These are phyloP conservation scores for Xylaria polymorpha DNA, from an alignment of 2,329 filamentous ascomycete genomes.

Conservation along the genomic window DNA sequence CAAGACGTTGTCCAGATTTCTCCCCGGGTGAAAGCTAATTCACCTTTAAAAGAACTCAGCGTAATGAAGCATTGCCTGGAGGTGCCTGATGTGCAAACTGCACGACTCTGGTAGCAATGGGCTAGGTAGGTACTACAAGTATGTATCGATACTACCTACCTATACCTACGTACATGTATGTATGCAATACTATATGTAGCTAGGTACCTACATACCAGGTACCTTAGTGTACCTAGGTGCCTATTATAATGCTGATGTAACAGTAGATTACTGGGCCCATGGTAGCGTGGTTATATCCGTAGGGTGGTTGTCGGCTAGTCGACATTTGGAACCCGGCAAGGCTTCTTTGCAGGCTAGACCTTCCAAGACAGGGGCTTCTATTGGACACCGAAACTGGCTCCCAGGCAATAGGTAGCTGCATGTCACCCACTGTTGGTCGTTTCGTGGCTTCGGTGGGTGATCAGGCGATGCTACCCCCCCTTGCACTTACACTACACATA, in stretches of 20 bases:
- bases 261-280: too few relatives aligned
- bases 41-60: neutral
- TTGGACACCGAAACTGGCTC: conserved; percentile 21
- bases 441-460: conserved; percentile 20
- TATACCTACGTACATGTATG: too few relatives aligned
- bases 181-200: too few relatives aligned
- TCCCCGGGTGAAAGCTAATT: neutral
- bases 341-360: conserved; percentile 18
- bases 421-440: conserved; percentile 23
- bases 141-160: too few relatives aligned
- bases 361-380: conserved; percentile 26
- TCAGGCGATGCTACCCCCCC: conserved; percentile 29
- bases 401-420: conserved; percentile 12
- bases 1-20: neutral
- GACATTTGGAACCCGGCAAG: conserved; percentile 7
- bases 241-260: too few relatives aligned
- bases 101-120: too few relatives aligned
- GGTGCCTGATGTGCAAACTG: too few relatives aligned
- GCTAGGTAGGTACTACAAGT: too few relatives aligned
- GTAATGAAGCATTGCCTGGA: too few relatives aligned
- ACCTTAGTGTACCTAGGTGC: too few relatives aligned
- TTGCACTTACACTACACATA: conserved; percentile 6
- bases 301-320: conserved; percentile 10
- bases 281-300: neutral
- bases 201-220: too few relatives aligned